Percentiles rank a stretch among this genome's conserved stretches.
phyloP scores from a whole-genome alignment of 1,139 yeast species.

The Yamadazyma atmosphaerica region DNA sequence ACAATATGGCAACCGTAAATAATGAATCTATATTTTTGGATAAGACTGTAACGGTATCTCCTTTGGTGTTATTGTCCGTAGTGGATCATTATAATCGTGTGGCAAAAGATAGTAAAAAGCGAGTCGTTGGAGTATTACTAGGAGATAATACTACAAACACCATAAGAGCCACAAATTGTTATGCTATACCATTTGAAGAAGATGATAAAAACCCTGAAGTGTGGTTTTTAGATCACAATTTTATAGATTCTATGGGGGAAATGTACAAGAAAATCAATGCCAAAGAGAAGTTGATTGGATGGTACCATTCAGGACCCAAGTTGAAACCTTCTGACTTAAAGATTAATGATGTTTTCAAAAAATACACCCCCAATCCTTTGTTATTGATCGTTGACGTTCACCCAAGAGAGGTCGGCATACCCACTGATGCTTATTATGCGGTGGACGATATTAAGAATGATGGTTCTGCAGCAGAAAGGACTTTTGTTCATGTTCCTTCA shows the following conservation, averaged over 20 bases:
- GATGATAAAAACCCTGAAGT: conserved; percentile 91
- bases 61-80: conserved; percentile 88
- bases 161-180: conserved; percentile 71
- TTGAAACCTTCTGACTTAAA: conserved; percentile 83
- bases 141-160: conserved; percentile 70
- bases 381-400: conserved; percentile 90
- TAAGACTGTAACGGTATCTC: conserved; percentile 87
- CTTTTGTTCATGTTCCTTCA: conserved; percentile 92
- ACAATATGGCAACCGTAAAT: conserved; percentile 12
- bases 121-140: conserved; percentile 91
- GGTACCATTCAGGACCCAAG: conserved; percentile 99
- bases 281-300: conserved; percentile 90
- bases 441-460: conserved; percentile 95
- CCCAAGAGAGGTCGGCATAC: conserved; percentile 79
- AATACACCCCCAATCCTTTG: conserved; percentile 79
- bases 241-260: conserved; percentile 93
- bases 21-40: conserved; percentile 40
- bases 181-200: conserved; percentile 94
- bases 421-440: conserved; percentile 94
- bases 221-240: conserved; percentile 97
- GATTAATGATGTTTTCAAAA: conserved; percentile 85
- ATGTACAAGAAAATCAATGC: conserved; percentile 98
- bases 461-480: conserved; percentile 91
- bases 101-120: conserved; percentile 64
- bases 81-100: conserved; percentile 94